Base-by-base conservation (phyloP, 495 filamentous ascomycete species). In the Neurospora sublineolata region DNA sequence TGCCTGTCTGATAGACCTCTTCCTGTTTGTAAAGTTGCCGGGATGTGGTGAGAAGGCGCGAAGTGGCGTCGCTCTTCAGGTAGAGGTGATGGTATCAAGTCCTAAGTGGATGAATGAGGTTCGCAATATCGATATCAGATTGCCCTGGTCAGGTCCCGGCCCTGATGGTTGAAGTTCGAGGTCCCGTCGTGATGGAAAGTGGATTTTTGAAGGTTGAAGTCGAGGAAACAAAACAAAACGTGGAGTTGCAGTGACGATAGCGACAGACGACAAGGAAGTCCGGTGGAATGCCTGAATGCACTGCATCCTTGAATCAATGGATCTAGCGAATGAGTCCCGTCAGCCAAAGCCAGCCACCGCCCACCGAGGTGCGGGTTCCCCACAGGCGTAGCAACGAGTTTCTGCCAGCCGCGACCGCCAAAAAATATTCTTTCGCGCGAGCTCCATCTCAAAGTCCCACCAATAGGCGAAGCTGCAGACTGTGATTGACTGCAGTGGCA, bases 371-470 rank as follows among this genome's bases (percentile, higher is more conserved):
- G 14, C 52, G 23, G 18, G 38, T 69, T 71, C 72, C 75, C 73
- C 75, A 76, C 76, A 71, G 20, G 23, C 20, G 3, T 33, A 33
- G 12, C 27, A 33, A 37, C 40, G 46, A 41, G 44, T 41, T 78
- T 78, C 69, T 79, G 80, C 80, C 80, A 8, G 3, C 4, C 3
- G 40, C 71, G 67, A 79, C 80, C 79, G 79, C 79, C 79, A 81
- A 81, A 81, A 81, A 80, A 79, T 76, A 79, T 79, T 80, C 76
- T 77, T 58, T 71, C 52, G 18, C 64, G 42, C 27, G 23, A 73
- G 71, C 71, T 73, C 41, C 37, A 52, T 74, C 75, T 73, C 68
- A 72, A 75, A 77, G 68, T 74, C 74, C 79, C 76, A 71, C 76
- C 76, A 78, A 78, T 74, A 69, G 46, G 69, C 71, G 68, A 73